Evolutionary conservation across 371 early-diverging fungal genomes (phyloP).

Genomic region (Rhizopus arrhizus): DNA sequence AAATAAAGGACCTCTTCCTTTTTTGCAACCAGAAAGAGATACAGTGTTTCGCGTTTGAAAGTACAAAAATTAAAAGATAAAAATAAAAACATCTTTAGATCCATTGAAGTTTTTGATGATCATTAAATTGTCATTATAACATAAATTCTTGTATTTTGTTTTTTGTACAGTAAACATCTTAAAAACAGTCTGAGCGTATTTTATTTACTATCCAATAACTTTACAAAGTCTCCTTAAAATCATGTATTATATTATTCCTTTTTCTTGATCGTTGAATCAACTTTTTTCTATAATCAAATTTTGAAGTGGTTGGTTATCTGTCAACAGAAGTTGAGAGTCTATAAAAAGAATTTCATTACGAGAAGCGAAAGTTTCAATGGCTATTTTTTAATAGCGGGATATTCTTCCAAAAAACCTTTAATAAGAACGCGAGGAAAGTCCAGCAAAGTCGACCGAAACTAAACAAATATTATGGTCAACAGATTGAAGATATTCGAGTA

Average conservation of each 20-base stretch:
- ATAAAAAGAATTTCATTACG: constrained; percentile 14
- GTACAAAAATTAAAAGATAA: too few relatives aligned
- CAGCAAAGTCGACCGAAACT: constrained; percentile 9
- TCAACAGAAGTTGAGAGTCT: constrained; percentile 14
- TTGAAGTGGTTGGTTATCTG: constrained; percentile 11
- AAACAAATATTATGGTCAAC: constrained; percentile 19
- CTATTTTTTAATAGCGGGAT: constrained; percentile 17
- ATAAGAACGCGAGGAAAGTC: constrained; percentile 10
- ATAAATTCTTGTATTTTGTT: too few relatives aligned
- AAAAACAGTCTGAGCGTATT: too few relatives aligned
- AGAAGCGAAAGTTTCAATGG: constrained; percentile 16
- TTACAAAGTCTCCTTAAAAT: not conserved
- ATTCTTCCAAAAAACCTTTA: constrained; percentile 23
- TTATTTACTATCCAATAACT: too few relatives aligned
- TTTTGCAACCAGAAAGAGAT: too few relatives aligned
- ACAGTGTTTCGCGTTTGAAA: too few relatives aligned
- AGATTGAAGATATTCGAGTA: constrained; percentile 14
- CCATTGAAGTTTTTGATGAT: too few relatives aligned
- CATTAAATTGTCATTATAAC: too few relatives aligned
- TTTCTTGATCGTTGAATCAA: constrained; percentile 10
- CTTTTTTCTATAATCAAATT: constrained; percentile 15
- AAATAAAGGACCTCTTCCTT: too few relatives aligned
- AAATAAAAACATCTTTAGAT: too few relatives aligned
- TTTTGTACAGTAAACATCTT: too few relatives aligned
- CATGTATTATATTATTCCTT: constrained; percentile 11